Conservation (phyloP, 768 basidiomycete genomes). For the Austroboletus eburneus region DNA sequence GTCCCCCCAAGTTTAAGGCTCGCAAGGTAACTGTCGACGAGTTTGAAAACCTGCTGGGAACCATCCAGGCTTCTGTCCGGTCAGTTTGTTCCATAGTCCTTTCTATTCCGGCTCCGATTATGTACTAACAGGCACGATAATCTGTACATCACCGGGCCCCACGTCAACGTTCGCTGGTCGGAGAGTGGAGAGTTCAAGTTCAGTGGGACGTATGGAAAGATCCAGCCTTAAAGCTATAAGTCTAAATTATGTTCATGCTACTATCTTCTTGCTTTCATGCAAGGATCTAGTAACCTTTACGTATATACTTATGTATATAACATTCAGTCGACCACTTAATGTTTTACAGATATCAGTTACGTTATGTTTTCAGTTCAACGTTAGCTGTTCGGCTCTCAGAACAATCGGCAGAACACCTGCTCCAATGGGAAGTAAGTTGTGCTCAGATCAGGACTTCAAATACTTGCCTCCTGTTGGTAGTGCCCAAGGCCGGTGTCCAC, state of each 20-base stretch:
- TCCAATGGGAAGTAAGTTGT: too few relatives aligned
- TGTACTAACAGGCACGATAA: conserved; percentile 33
- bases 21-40: conserved; percentile 41
- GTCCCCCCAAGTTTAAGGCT: conserved; percentile 46
- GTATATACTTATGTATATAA: not conserved
- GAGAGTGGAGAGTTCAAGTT: conserved; percentile 55
- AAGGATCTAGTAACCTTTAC: not conserved
- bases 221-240: not conserved
- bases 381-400: conserved; percentile 14
- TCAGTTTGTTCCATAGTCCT: conserved; percentile 12
- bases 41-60: conserved; percentile 34
- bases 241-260: not conserved
- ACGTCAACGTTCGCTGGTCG: conserved; percentile 44
- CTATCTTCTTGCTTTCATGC: not conserved
- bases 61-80: conserved; percentile 35
- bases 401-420: conserved; percentile 27
- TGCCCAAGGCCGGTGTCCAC: conserved; percentile 41
- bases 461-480: conserved; percentile 63
- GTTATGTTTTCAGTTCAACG: conserved; percentile 5
- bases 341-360: not conserved
- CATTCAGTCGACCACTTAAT: not conserved
- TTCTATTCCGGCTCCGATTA: not conserved
- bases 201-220: conserved; percentile 45
- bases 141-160: conserved; percentile 37
- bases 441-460: too few relatives aligned